Percentiles rank a stretch among this genome's conserved stretches.
Evolutionary conservation across 495 filamentous ascomycete genomes (phyloP).

Genomic region (Aspergillus funiculosus): DNA sequence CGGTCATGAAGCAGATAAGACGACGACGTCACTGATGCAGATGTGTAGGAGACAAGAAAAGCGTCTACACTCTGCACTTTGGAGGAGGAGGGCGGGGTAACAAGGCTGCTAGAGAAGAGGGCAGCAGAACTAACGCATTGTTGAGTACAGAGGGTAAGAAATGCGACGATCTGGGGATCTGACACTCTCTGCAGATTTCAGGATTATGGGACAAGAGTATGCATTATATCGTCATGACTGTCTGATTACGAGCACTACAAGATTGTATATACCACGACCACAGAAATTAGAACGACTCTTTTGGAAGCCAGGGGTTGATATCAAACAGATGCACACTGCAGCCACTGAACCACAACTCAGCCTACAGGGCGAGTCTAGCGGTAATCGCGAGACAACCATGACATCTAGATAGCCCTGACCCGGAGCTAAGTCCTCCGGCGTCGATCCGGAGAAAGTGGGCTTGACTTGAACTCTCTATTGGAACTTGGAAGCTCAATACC

Average conservation of each 20-base stretch:
- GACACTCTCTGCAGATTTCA: no score
- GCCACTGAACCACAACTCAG: neutral
- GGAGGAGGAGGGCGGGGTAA: neutral
- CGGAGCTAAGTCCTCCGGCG: conserved; percentile 6
- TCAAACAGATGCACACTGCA: neutral
- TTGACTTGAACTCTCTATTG: no score
- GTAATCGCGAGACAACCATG: neutral
- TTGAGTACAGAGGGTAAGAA: neutral
- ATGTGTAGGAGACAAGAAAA: neutral
- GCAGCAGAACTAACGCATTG: conserved; percentile 6
- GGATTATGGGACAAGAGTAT: no score
- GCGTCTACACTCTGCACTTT: neutral
- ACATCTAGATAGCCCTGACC: no score
- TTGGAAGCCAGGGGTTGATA: neutral
- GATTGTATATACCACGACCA: no score
- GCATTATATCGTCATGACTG: no score
- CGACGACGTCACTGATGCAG: neutral
- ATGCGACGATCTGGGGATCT: neutral
- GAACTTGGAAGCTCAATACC: no score
- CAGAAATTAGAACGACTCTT: no score
- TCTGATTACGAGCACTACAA: no score
- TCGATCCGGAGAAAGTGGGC: neutral
- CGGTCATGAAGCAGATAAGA: neutral
- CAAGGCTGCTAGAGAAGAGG: no score
- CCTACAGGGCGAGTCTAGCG: neutral